phyloP scores from a whole-genome alignment of 106 monocot genomes.

The Amphibolis antarctica region DNA sequence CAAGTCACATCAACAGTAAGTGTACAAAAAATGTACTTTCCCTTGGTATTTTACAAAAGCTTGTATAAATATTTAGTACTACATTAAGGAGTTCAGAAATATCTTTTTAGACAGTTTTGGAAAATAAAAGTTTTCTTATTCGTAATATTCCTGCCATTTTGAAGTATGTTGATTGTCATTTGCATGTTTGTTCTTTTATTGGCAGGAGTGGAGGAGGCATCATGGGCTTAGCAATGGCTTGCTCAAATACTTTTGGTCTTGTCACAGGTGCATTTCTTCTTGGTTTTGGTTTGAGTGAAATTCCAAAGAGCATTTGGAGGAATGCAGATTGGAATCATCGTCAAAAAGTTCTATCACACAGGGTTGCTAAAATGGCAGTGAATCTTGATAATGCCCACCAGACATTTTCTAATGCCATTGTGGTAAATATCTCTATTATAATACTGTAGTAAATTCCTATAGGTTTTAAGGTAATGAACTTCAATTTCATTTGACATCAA shows the following conservation, averaged over 20 bases:
- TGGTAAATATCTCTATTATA: conserved; percentile 32
- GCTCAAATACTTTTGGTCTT: conserved; percentile 99
- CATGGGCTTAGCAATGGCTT: conserved; percentile 83
- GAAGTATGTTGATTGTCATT: not conserved
- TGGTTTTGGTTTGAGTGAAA: conserved; percentile 98
- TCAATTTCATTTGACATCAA: no score
- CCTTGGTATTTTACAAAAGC: not conserved
- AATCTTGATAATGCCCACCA: conserved; percentile 95
- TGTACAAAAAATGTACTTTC: not conserved
- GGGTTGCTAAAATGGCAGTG: conserved; percentile 94
- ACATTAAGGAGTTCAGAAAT: not conserved
- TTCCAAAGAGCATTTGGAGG: conserved; percentile 93
- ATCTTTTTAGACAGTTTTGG: not conserved
- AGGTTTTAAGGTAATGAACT: no score
- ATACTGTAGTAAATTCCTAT: no score
- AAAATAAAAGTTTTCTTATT: not conserved
- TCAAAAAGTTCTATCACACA: conserved; percentile 88
- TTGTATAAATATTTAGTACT: not conserved
- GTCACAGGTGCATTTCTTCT: conserved; percentile 99
- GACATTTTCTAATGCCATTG: conserved; percentile 95
- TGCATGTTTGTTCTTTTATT: conserved; percentile 2
- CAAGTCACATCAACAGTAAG: no score
- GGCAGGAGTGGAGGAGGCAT: conserved; percentile 51
- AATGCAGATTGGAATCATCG: conserved; percentile 88
- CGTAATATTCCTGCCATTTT: not conserved